These are phyloP conservation scores for Kazachstania psychrophila DNA, from an alignment of 805 yeast genomes.

Conservation along the genomic window DNA sequence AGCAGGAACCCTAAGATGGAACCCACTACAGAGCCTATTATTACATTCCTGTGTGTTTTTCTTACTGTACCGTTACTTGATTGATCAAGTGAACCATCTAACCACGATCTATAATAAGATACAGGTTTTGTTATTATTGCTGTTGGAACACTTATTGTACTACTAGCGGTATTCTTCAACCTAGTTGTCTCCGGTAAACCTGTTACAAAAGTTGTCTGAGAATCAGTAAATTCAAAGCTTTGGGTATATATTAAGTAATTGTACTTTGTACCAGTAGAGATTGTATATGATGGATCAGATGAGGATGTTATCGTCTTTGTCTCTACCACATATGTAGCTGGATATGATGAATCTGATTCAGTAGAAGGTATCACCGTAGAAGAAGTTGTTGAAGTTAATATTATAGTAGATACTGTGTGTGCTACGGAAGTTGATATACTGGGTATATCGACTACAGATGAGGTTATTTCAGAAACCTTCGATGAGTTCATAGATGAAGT, in stretches of 20 bases:
- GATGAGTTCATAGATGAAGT: too few relatives aligned
- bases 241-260: constrained; percentile 12
- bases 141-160: background rate
- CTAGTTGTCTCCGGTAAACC: constrained; percentile 7
- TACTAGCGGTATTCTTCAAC: background rate
- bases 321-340: background rate
- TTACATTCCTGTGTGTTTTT: background rate
- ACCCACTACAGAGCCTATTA: constrained; percentile 4
- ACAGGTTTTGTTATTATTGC: constrained; percentile 1
- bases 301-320: background rate
- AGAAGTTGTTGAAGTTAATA: background rate
- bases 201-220: constrained; percentile 12
- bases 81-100: constrained; percentile 4
- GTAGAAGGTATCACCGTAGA: background rate
- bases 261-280: constrained; percentile 5
- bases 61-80: background rate
- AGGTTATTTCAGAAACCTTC: constrained; percentile 4
- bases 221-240: constrained; percentile 12
- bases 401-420: background rate
- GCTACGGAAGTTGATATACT: background rate
- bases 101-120: constrained; percentile 2
- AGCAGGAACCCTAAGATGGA: background rate
- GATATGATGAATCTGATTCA: background rate
- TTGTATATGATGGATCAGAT: constrained; percentile 5
- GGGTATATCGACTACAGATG: background rate